Percentiles rank a stretch among this genome's conserved stretches.
These are phyloP conservation scores for Rutstroemia sp. DNA, from an alignment of 2,329 filamentous ascomycete genomes.

Conservation along the genomic window DNA sequence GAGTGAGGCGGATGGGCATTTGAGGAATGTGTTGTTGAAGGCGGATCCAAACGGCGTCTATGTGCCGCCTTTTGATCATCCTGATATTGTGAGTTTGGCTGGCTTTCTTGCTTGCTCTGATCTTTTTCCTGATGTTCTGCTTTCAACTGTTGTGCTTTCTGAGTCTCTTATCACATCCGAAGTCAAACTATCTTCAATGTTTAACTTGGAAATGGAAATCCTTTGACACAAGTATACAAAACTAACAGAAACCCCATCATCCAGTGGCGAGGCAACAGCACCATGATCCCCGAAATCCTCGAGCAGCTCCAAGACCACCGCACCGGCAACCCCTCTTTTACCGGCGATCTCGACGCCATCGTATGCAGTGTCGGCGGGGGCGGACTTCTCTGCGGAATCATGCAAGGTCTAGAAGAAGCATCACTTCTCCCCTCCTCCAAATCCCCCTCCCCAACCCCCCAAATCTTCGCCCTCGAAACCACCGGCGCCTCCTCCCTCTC, in stretches of 20 bases:
- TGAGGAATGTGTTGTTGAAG: conserved; percentile 50
- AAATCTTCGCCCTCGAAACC: conserved; percentile 70
- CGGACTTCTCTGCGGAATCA: conserved; percentile 69
- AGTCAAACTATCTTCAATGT: not conserved
- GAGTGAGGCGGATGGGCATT: conserved; percentile 60
- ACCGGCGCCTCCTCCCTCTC: conserved; percentile 63
- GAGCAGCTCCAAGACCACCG: not conserved
- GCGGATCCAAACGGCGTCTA: conserved; percentile 47
- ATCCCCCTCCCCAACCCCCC: conserved; percentile 19
- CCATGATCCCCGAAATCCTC: conserved; percentile 41
- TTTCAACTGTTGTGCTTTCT: not conserved
- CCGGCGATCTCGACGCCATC: conserved; percentile 49
- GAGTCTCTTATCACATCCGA: not conserved
- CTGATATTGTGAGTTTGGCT: conserved; percentile 36
- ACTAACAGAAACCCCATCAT: not conserved
- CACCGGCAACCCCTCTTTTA: not conserved
- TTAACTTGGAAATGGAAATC: not conserved
- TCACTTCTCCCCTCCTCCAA: not conserved
- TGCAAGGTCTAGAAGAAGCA: conserved; percentile 44
- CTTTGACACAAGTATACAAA: not conserved
- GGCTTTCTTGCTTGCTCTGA: not conserved
- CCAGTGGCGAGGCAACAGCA: conserved; percentile 55
- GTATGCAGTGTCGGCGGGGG: conserved; percentile 77
- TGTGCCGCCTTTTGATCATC: conserved; percentile 63
- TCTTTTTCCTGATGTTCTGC: not conserved